Base-by-base conservation (phyloP, 805 yeast species). In the Candida tallmaniae region DNA sequence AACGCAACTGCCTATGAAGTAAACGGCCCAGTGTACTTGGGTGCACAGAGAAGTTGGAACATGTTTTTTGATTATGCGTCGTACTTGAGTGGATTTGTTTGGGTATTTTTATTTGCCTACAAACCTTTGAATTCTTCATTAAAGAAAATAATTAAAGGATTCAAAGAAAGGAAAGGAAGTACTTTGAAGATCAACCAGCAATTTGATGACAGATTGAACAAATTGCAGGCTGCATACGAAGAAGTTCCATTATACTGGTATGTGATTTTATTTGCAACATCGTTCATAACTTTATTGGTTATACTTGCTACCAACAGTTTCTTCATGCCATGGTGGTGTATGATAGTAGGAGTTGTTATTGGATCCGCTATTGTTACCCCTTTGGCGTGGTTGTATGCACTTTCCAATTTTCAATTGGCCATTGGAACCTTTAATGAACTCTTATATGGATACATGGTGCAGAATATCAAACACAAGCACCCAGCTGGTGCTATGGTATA, bases 31-130 rank as follows among this genome's bases (percentile, higher is more conserved):
- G 65, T 68, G 4, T 54, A 65, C 36, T 47, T 70, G 31, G 76
- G 77, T 0, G 61, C 72, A 4, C 76, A 72, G 47, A 51, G 74
- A 32, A 62, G 68, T 1, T 67, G 75, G 69, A 68, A 68, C 44
- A 68, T 70, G 45, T 70, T 73, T 35, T 73, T 72, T 42, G 78
- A 72, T 42, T 73, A 69, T 41, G 77, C 76, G 1, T 73, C 76
- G 0, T 73, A 72, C 41, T 47, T 65, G 2, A 65, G 74, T 43
- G 76, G 77, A 1, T 44, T 71, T 4, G 52, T 60, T 1, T 72
- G 76, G 76, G 65, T 72, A 18, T 44, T 58, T 5, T 40, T 59
- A 4, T 65, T 65, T 41, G 68, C 69, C 3, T 64, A 39, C 34
- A 52, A 50, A 17, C 47, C 49, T 29, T 36, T 58, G 23, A 41